Evolutionary conservation across 1,284 basidiomycete species (phyloP), one percentile per base, ranked within the genome.

Genomic region (Pseudozyma sp.): DNA sequence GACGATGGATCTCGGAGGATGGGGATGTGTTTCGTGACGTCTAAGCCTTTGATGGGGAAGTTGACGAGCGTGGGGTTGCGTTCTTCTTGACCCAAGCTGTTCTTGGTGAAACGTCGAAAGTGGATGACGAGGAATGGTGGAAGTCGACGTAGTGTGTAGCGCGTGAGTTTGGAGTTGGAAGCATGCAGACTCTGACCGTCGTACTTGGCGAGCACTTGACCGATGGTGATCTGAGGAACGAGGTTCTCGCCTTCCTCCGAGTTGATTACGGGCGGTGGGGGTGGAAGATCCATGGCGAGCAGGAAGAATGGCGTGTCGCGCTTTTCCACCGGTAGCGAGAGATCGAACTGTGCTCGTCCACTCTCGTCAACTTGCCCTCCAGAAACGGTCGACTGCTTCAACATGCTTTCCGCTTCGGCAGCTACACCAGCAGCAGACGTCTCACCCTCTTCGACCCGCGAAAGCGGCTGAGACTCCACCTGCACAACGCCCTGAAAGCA

Each of bases 41-140:
- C 59, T 19, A 99, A 88, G 0, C 94, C 94, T 61, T 93, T 89
- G 46, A 97, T 88, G 11, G 94, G 94, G 82, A 97, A 99, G 82
- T 97, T 98, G 78, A 99, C 93, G 67, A 99, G 95, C 1, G 97
- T 99, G 3, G 95, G 95, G 82, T 99, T 99, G 85, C 97, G 96
- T 85, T 99, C 96, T 85, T 98, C 96, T 17, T 59, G 33, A 1
- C 97, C 94, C 81, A 99, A 98, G 54, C 89, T 89, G 85, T 99
- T 99, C 85, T 94, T 97, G n/a, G 94, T 97, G 86, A 99, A 99
- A 34, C 97, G 90, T 83, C 96, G 98, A 87, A 92, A 96, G 84
- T 97, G 94, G 29, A 98, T 87, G 77, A 99, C 92, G 76, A 99
- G 90, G 84, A 95, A 98, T 44, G 89, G 93, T 19, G 97, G 97